Base-by-base conservation (phyloP, 768 basidiomycete genomes). In the Kwoniella sp. region DNA sequence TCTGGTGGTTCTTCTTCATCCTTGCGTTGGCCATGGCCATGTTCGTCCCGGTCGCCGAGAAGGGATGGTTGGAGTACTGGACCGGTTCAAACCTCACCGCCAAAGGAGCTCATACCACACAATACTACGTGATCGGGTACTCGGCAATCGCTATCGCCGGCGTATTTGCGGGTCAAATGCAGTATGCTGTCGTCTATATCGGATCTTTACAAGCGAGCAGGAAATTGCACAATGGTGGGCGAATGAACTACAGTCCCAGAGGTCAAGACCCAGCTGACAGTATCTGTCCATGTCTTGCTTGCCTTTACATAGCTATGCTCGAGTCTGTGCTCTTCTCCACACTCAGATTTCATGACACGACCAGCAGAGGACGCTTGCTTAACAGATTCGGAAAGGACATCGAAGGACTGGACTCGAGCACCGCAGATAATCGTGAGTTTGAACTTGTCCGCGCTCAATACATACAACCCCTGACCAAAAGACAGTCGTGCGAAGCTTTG, bases 321-420 rank as follows among this genome's bases (percentile, higher is more conserved):
- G 89, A 94, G 73, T 79, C 87, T 0, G 88, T 95, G 2, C 82
- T 96, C 0, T 93, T 93, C 72, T 90, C 92, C 8, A 86, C 91
- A 50, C 88, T 95, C 60, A 86, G 92, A 46, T 95, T 96, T 83
- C 93, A 95, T 70, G 93, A 96, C 73, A 96, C 92, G 0, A 86
- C 91, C 1, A 90, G 88, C 55, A 86, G 91, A 37, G 93, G 93
- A 5, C 86, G 92, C 52, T 30, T 79, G 15, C 68, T 80, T 44
- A 80, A 80, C 52, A 62, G 80, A 24, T 80, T 80, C 55, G 78
- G 77, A 1, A 94, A 94, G 78, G 92, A 94, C 75, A 90, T 94
- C 60, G 91, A 71, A 88, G 90, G 88, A 25, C 86, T 94, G 52
- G 92, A 94, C 74, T 91, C 90, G 68, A 86, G 76, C 55, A 84